Conservation (phyloP, 257 asterid species). For the Fraxinus cuspidata region DNA sequence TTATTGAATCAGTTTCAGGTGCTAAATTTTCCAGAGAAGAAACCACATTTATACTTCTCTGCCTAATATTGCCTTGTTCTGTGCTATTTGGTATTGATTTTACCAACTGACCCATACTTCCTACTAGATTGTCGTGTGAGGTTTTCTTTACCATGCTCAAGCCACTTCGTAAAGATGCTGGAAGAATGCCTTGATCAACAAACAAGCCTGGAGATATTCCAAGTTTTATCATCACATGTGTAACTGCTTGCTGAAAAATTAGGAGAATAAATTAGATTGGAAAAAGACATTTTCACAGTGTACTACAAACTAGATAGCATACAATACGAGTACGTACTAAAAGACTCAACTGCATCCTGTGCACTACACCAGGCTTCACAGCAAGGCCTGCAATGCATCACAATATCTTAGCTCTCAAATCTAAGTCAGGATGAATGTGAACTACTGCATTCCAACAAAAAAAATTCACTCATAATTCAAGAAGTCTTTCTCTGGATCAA, state of each 20-base stretch:
- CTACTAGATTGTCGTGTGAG: constrained; percentile 38
- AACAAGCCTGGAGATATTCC: constrained; percentile 57
- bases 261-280: constrained; percentile 27
- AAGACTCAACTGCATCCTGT: constrained; percentile 61
- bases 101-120: constrained; percentile 33
- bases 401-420: constrained; percentile 31
- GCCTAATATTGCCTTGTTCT: constrained; percentile 30
- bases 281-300: constrained; percentile 11
- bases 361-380: constrained; percentile 74
- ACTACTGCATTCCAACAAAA: constrained; percentile 9
- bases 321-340: constrained; percentile 46
- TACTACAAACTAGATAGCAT: constrained; percentile 4
- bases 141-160: constrained; percentile 34
- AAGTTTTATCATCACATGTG: constrained; percentile 54
- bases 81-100: constrained; percentile 35
- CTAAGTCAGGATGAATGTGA: constrained; percentile 14
- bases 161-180: constrained; percentile 55
- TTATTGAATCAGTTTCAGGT: constrained; percentile 31
- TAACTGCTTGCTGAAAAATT: constrained; percentile 54
- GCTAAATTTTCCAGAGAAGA: constrained; percentile 39
- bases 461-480: background rate
- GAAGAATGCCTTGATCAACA: constrained; percentile 46
- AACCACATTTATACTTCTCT: constrained; percentile 28
- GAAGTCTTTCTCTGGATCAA: constrained; percentile 10
- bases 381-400: constrained; percentile 67